phyloP scores from a whole-genome alignment of 116 monocot genomes.

The Zostera marina region DNA sequence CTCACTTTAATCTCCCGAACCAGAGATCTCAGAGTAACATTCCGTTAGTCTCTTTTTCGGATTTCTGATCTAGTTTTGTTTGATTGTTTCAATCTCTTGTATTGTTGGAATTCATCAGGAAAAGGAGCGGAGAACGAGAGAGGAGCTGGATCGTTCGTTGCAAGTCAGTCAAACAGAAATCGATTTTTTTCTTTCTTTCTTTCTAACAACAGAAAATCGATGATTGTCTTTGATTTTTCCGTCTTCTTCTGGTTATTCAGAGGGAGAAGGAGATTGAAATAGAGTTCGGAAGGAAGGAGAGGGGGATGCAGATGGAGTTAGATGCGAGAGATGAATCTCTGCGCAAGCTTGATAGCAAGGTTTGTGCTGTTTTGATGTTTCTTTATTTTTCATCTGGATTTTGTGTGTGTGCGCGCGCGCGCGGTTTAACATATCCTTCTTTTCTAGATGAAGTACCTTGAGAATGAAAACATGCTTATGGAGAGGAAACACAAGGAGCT shows the following conservation, averaged over 20 bases:
- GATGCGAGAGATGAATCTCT: constrained; percentile 16
- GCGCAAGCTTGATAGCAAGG: constrained; percentile 33
- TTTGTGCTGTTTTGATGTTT: not conserved
- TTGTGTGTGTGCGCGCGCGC: no score
- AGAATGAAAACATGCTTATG: constrained; percentile 33
- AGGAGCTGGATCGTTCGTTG: constrained; percentile 20
- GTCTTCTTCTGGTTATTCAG: constrained; percentile 9
- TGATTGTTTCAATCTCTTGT: not conserved
- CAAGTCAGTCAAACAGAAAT: constrained; percentile 12
- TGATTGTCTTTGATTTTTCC: not conserved
- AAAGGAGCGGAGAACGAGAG: constrained; percentile 21
- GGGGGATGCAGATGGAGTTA: constrained; percentile 20
- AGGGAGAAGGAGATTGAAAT: constrained; percentile 20
- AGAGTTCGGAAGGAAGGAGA: constrained; percentile 17
- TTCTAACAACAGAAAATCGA: not conserved
- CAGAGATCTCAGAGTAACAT: constrained; percentile 19
- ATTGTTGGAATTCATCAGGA: constrained; percentile 17
- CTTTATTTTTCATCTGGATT: not conserved
- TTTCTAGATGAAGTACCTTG: constrained; percentile 29
- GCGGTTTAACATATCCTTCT: not conserved
- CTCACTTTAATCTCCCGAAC: constrained; percentile 28
- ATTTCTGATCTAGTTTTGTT: not conserved
- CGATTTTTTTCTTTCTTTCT: not conserved
- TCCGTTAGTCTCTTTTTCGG: not conserved
- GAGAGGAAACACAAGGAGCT: constrained; percentile 40